Conservation (phyloP, 176 grass and related monocot species). For the Avena atlantica region DNA sequence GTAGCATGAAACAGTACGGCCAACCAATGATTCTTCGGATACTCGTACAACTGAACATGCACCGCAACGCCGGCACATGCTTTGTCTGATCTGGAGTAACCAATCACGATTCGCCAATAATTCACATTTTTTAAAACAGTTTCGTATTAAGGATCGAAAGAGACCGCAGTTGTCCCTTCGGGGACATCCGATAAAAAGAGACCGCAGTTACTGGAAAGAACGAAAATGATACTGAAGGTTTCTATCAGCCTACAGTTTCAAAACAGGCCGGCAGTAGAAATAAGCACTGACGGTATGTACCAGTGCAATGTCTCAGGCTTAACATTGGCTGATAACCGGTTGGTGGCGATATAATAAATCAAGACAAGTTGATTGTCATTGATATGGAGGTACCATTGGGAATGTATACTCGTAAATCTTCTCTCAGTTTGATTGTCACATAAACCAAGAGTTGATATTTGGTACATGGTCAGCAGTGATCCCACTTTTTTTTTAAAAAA, state of each 20-base stretch:
- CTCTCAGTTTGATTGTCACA: too few species aligned
- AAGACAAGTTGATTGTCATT: not conserved
- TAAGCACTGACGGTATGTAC: not conserved
- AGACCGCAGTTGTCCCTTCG: not conserved
- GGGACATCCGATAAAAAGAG: too few species aligned
- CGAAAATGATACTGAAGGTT: not conserved
- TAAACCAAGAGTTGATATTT: too few species aligned
- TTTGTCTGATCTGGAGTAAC: conserved; percentile 17
- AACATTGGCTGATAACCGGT: not conserved
- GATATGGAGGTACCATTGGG: not conserved
- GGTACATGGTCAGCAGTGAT: too few species aligned
- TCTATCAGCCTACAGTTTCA: not conserved
- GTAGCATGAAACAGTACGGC: conserved; percentile 14
- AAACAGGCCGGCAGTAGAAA: not conserved
- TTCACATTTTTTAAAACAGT: not conserved
- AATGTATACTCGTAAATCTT: too few species aligned
- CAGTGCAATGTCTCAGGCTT: not conserved
- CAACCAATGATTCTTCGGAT: conserved; percentile 49
- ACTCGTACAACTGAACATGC: conserved; percentile 25
- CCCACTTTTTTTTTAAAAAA: too few species aligned
- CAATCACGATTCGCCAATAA: not conserved
- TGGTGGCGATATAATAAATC: not conserved
- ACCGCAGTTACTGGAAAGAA: not conserved
- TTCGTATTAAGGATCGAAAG: not conserved
- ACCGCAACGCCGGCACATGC: conserved; percentile 27